A percentile compares a stretch with the other conserved stretches of the same genome.
Evolutionary conservation across 306 rosid genomes (phyloP).

Genomic region (Acacia crassicarpa): DNA sequence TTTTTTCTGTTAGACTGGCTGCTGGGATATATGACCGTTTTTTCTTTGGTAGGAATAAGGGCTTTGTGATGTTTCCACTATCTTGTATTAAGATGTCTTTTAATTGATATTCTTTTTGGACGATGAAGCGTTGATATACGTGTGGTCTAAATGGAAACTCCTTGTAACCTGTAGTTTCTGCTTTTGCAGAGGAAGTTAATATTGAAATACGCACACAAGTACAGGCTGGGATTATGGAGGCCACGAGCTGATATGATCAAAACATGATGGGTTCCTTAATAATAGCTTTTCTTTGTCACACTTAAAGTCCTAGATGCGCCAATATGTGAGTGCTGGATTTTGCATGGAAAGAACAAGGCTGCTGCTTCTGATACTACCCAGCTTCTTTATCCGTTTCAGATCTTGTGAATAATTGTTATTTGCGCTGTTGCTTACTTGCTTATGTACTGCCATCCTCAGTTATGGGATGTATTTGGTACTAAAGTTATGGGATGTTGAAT

Average conservation of each 20-base stretch:
- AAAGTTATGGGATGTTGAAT: not conserved
- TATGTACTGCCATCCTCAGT: not conserved
- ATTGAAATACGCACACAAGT: conserved; percentile 75
- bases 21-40: not conserved
- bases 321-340: not conserved
- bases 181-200: conserved; percentile 81
- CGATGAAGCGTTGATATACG: not conserved
- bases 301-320: conserved; percentile 4
- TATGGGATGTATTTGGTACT: no score
- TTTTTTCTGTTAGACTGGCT: not conserved
- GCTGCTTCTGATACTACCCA: conserved; percentile 7
- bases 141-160: not conserved
- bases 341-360: conserved; percentile 22
- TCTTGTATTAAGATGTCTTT: conserved; percentile 9
- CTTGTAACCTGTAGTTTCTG: conserved; percentile 35
- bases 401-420: conserved; percentile 27
- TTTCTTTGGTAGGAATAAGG: not conserved
- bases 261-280: conserved; percentile 35
- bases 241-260: conserved; percentile 60
- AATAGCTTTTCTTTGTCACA: conserved; percentile 8
- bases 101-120: not conserved
- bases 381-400: conserved; percentile 20
- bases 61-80: conserved; percentile 7
- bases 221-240: conserved; percentile 87
- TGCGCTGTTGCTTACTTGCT: not conserved